phyloP scores from a whole-genome alignment of 306 rosid species.

The Purshia tridentata region DNA sequence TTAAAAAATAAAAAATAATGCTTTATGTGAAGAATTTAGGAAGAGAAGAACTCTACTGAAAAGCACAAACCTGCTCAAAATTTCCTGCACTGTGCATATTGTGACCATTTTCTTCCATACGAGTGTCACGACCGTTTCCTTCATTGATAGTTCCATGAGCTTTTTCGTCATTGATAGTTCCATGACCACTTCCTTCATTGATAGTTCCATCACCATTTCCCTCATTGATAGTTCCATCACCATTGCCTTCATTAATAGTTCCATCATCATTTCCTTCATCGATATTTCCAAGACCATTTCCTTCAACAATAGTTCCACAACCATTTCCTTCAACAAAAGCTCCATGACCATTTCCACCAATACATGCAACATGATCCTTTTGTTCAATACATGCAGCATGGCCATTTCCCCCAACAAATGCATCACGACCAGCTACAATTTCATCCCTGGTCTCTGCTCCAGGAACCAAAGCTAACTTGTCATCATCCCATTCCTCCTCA shows the following conservation, averaged over 20 bases:
- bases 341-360: background rate
- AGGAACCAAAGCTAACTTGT: slow-evolving; percentile 50
- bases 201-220: background rate
- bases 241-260: background rate
- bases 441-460: slow-evolving; percentile 49
- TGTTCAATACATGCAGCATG: slow-evolving; percentile 16
- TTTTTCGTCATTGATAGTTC: background rate
- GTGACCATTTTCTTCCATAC: background rate
- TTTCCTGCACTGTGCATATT: background rate
- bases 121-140: background rate
- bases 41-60: background rate
- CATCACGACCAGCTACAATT: slow-evolving; percentile 27
- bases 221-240: background rate
- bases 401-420: slow-evolving; percentile 21
- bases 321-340: slow-evolving; percentile 22
- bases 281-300: background rate
- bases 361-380: background rate
- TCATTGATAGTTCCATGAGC: background rate
- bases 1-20: background rate
- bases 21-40: background rate
- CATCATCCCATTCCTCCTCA: slow-evolving; percentile 97
- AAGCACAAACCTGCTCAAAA: slow-evolving; percentile 38
- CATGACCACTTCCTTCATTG: background rate
- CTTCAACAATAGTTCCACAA: background rate
- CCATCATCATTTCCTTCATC: background rate